Evolutionary conservation across 106 monocot genomes (phyloP), one percentile per base, ranked within the genome.

Genomic region (Dactylorhiza incarnata): DNA sequence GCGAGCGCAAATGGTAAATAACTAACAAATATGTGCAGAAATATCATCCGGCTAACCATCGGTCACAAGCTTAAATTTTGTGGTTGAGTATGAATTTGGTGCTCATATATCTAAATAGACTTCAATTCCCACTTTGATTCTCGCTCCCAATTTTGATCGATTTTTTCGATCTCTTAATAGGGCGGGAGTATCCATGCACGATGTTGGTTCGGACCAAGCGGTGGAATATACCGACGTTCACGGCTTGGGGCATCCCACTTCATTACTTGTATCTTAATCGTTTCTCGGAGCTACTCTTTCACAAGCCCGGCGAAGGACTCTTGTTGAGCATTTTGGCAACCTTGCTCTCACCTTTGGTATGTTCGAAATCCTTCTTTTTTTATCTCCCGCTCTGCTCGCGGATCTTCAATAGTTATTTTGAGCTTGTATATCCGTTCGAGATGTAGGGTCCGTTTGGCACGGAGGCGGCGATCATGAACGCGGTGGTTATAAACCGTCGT

Each of bases 271-370:
- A 84, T 65, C 17, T 82, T 2, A 90, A 67, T 75, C 85, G 90
- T 1, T 90, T 90, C 78, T 84, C 87, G 1, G 90, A 93, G 51
- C 80, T 93, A 9, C 74, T 87, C 4, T 10, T 90, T 49, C 87
- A 90, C 52, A 93, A 93, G 66, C 89, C 86, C 44, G 89, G 83
- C 5, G 87, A 87, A 86, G 87, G 93, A 66, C 9, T 82, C 53
- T 23, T 88, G 10, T 77, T 87, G 3, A 62, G 71, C 46, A 17
- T 87, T 2, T 62, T 93, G 10, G 90, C 93, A 65, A 88, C 76
- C 9, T 16, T 90, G 17, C 50, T 93, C 15, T 53, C 84, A 20
- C 93, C 93, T 37, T 20, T 93, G 90, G 93, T 93, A 83, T 66
- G 5, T 14, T 65, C 29, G 15, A 2, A 4, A 3, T 4, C 22